phyloP scores from a whole-genome alignment of 495 filamentous ascomycete genomes.

The Lasiosphaeria hispida region DNA sequence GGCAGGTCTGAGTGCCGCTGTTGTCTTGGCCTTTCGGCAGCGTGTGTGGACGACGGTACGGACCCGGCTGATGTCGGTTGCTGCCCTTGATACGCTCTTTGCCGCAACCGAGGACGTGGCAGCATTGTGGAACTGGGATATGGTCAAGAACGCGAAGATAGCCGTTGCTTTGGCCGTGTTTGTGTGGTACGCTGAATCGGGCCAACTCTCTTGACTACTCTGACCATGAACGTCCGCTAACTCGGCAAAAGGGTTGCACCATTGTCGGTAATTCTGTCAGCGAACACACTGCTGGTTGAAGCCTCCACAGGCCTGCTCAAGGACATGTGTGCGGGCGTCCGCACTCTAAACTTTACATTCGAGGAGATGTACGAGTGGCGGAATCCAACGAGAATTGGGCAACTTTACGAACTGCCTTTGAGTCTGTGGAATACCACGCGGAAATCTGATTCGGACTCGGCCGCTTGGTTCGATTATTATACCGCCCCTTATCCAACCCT shows the following conservation, averaged over 20 bases:
- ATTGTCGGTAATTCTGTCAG: slow-evolving; percentile 36
- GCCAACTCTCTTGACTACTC: too few species aligned
- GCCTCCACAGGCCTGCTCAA: slow-evolving; percentile 10
- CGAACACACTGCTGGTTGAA: slow-evolving; percentile 37
- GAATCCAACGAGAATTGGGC: slow-evolving; percentile 23
- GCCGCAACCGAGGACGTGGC: slow-evolving; percentile 32
- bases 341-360: slow-evolving; percentile 36
- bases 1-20: slow-evolving; percentile 35
- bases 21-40: slow-evolving; percentile 33
- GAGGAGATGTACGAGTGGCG: slow-evolving; percentile 39
- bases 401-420: slow-evolving; percentile 29
- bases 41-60: slow-evolving; percentile 39
- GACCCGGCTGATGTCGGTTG: slow-evolving; percentile 31
- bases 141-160: slow-evolving; percentile 32
- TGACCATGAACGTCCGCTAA: not conserved
- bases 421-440: slow-evolving; percentile 38
- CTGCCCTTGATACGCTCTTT: slow-evolving; percentile 37
- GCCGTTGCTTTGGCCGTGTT: slow-evolving; percentile 33
- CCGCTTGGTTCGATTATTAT: slow-evolving; percentile 40
- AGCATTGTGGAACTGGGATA: slow-evolving; percentile 31
- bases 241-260: slow-evolving; percentile 25
- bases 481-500: slow-evolving; percentile 28
- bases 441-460: slow-evolving; percentile 5
- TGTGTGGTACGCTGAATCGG: slow-evolving; percentile 25
- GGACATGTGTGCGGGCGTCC: slow-evolving; percentile 27